Percentiles rank a stretch among this genome's conserved stretches.
Conservation (phyloP, 2,329 filamentous ascomycete genomes). For the Colletotrichum camelliae region DNA sequence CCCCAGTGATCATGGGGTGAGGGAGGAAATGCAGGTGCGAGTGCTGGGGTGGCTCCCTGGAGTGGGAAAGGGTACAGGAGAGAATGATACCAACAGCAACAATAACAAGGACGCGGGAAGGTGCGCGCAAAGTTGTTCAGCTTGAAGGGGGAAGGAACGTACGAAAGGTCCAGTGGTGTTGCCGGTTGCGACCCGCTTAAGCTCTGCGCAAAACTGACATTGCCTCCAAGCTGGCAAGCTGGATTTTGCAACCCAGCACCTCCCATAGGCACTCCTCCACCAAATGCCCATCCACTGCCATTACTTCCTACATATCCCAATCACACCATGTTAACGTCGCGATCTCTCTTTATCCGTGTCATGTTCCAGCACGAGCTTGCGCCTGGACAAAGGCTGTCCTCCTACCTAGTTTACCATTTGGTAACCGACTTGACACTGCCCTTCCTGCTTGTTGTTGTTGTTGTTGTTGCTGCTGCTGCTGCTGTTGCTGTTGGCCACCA, state of each 20-base stretch:
- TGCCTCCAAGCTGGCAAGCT: conserved; percentile 60
- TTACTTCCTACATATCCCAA: conserved; percentile 48
- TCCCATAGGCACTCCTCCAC: conserved; percentile 66
- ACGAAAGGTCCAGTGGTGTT: conserved; percentile 69
- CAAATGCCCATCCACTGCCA: conserved; percentile 66
- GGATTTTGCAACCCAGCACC: conserved; percentile 58
- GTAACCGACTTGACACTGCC: conserved; percentile 63
- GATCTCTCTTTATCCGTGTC: not conserved
- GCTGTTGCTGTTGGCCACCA: conserved; percentile 63
- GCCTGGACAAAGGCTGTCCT: not conserved
- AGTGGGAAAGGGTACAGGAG: not conserved
- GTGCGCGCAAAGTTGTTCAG: not conserved
- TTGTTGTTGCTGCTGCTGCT: conserved; percentile 54
- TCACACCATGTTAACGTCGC: conserved; percentile 26
- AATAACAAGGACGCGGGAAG: not conserved
- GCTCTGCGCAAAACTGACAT: conserved; percentile 71
- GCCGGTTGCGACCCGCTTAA: conserved; percentile 67
- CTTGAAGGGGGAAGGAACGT: conserved; percentile 44
- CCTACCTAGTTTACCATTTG: conserved; percentile 70
- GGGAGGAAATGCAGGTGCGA: not conserved
- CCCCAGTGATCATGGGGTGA: not conserved
- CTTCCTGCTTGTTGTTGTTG: conserved; percentile 54
- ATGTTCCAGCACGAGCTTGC: not conserved
- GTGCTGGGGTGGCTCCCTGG: not conserved
- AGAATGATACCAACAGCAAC: not conserved